Base-by-base conservation (phyloP, 2,329 filamentous ascomycete genomes). In the Ascochyta rabiei region DNA sequence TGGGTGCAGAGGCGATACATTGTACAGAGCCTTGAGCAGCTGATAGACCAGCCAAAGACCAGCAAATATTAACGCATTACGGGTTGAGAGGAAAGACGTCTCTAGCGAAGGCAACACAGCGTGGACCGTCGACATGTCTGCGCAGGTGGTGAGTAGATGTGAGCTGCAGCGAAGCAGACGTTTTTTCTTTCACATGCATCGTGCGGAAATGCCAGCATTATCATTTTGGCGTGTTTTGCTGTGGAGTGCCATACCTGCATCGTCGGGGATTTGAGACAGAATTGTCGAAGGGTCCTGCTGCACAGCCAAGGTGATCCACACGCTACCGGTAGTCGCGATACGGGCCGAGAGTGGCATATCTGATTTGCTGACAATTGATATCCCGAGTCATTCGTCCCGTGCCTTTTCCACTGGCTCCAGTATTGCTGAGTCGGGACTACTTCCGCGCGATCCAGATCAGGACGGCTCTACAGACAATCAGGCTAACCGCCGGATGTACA, bases 1-100 rank as follows among this genome's bases (percentile, higher is more conserved):
- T 2, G 71, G 71, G 40, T 67, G 63, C 16, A 75, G 44, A 1
- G 63, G 63, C 13, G 65, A 68, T n/a, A 70, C 41, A 39, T 67
- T 66, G 55, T 69, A 68, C 15, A 68, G 12, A 0, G 59, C 58
- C 24, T 64, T 57, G n/a, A 62, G n/a, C 8, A 60, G 1, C 30
- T 59, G 56, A 24, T 55, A 63, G 6, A 45, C 45, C 10, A 68
- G 13, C 56, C 58, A 68, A 4, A 62, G 7, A 24, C 51, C 58
- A 9, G 44, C 33, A 9, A 65, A 33, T 9, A 30, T 30, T 13
- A 60, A 15, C 10, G 53, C 26, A 35, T 48, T 58, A n/a, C 57
- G 42, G 15, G 41, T 23, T 26, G 53, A 54, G 24, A 61, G 16
- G 5, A 61, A 42, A 4, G 56, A 58, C 4, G 45, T 50, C 12